Evolutionary conservation across 2,329 filamentous ascomycete genomes (phyloP), one percentile per base, ranked within the genome.

Genomic region (Didymosphaeria variabile): DNA sequence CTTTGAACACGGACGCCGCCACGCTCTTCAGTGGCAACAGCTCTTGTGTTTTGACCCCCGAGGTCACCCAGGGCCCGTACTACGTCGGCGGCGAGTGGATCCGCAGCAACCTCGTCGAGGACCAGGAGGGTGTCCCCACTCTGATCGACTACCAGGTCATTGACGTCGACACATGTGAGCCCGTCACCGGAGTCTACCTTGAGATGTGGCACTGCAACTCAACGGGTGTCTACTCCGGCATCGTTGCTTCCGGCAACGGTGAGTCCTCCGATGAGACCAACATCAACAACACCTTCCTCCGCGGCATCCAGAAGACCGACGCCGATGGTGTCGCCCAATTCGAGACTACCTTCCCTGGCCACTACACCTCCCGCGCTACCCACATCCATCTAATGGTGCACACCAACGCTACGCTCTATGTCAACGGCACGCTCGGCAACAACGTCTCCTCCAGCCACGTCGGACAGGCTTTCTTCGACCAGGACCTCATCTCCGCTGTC

Each of bases 111-210:
- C 69, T 86, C 19, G 74, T 73, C 5, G 82, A 84, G 55, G 74
- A 77, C 15, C 77, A 85, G 69, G 58, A 61, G 2, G 84, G 84
- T 49, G 74, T 86, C 32, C 76, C 79, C 38, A 70, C 85, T 47
- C 77, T 79, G 6, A 68, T 84, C 29, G 83, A 85, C 65, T 76
- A 82, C 60, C 84, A 85, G 71, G 75, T 86, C 40, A 76, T 86
- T 47, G 83, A 86, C 60, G 77, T 83, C 38, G 72, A 79, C 23
- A 85, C 83, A 3, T 86, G 84, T 72, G 72, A 84, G 66, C 80
- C 82, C 3, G 74, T 85, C 0, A 71, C 79, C 5, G 72, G 81
- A 45, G 77, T 81, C 15, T 81, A 77, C 53, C 66, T 85, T 10
- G 84, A 86, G 63, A 81, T 85, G 66, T 86, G 84, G 84, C 58